Percentiles rank a stretch among this genome's conserved stretches.
phyloP scores from a whole-genome alignment of 2,329 filamentous ascomycete genomes.

The Pyrenophora teres region DNA sequence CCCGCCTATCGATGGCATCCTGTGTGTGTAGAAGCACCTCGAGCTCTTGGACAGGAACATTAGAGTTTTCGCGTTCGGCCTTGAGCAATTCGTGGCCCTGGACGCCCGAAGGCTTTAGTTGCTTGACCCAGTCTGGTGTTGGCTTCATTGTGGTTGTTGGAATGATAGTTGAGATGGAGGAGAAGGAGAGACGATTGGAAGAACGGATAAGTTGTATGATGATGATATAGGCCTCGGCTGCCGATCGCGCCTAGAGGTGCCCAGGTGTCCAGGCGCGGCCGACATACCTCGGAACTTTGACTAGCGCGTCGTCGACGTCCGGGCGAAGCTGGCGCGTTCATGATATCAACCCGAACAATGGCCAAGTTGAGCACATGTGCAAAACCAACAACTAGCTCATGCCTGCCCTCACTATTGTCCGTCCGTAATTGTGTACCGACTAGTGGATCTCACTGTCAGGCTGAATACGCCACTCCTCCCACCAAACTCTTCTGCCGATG shows the following conservation, averaged over 20 bases:
- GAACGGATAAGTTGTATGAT: slow-evolving; percentile 14
- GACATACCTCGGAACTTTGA: slow-evolving; percentile 25
- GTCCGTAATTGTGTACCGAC: background rate
- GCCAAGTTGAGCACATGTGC: background rate
- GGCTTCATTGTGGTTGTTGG: slow-evolving; percentile 38
- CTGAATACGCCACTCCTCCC: background rate
- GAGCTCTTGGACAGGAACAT: slow-evolving; percentile 69
- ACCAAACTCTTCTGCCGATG: too few species aligned
- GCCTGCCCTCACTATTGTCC: slow-evolving; percentile 3
- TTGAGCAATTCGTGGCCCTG: slow-evolving; percentile 71
- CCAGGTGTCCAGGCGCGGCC: background rate
- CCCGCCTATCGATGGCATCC: slow-evolving; percentile 64
- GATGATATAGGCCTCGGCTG: slow-evolving; percentile 28
- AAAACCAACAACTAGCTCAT: background rate
- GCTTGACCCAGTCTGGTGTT: slow-evolving; percentile 68
- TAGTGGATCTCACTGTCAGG: background rate
- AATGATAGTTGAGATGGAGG: slow-evolving; percentile 11
- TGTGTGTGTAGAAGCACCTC: slow-evolving; percentile 72
- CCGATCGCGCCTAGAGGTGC: slow-evolving; percentile 14
- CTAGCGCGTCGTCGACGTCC: slow-evolving; percentile 19
- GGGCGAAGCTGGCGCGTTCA: slow-evolving; percentile 20
- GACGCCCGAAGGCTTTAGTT: slow-evolving; percentile 67
- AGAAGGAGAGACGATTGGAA: slow-evolving; percentile 10
- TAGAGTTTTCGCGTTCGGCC: slow-evolving; percentile 70
- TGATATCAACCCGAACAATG: too few species aligned